Evolutionary conservation across 2,329 filamentous ascomycete species (phyloP), one percentile per base, ranked within the genome.

Genomic region (Hymenoscyphus fraxineus): DNA sequence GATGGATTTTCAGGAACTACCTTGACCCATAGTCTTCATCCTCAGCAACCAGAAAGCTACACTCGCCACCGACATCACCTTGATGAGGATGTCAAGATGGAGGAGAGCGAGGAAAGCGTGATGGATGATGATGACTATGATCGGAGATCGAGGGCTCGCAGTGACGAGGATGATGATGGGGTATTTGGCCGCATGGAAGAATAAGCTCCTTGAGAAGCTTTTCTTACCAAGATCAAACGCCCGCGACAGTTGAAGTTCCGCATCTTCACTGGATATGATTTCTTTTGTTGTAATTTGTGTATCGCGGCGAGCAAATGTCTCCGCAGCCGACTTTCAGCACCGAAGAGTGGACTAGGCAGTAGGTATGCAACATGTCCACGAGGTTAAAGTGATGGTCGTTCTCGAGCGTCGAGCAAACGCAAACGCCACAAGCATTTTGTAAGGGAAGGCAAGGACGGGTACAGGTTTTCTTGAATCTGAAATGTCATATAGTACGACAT

Each of bases 111-210:
- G 69, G 86, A 87, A 64, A 88, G 83, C 76, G 81, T 83, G 68
- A 81, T 82, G 71, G 86, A 87, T 68, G 88, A 92, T 62, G 86
- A 89, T 70, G 85, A 88, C 65, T 87, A 87, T 73, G 81, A 82
- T 66, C 79, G 80, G 71, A 82, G 80, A 63, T 84, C 82, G 59
- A 83, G 85, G 63, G 85, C 85, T 60, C 85, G 89, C 67, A 89
- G 88, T 76, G 91, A 96, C 72, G 93, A 97, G 72, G 93, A 96
- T 68, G 94, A 98, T 70, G 93, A 97, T 70, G 93, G 93, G 74
- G 90, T 98, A 73, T 99, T 99, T 81, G 93, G 93, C 64, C 87
- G 87, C 71, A 98, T 98, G 94, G 95, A 99, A 79, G 92, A 96
- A 78, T 95, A 82, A 77, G 58, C 22, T 38, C 27, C 7, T 41